phyloP scores from a whole-genome alignment of 805 yeast genomes.

The Saturnispora dispora region DNA sequence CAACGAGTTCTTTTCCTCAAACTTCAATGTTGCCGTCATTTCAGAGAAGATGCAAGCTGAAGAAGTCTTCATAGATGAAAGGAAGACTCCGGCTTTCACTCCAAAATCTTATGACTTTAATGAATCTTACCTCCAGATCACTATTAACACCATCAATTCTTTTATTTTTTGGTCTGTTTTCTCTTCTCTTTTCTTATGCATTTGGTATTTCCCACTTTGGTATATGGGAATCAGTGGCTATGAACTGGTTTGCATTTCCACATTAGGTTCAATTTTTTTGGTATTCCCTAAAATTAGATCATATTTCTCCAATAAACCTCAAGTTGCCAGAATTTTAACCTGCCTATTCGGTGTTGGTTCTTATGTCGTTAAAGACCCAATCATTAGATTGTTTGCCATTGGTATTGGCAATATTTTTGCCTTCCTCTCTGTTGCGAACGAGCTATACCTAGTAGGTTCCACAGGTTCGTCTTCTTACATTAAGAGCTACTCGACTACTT shows the following conservation, averaged over 20 bases:
- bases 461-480: slow-evolving; percentile 20
- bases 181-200: slow-evolving; percentile 73
- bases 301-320: slow-evolving; percentile 38
- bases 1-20: slow-evolving; percentile 21
- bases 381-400: slow-evolving; percentile 52
- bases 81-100: slow-evolving; percentile 8
- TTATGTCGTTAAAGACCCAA: slow-evolving; percentile 60
- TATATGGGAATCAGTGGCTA: slow-evolving; percentile 95
- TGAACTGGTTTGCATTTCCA: slow-evolving; percentile 58
- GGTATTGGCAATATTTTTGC: slow-evolving; percentile 62
- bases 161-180: slow-evolving; percentile 78
- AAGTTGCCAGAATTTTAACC: slow-evolving; percentile 43
- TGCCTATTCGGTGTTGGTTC: slow-evolving; percentile 69
- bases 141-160: slow-evolving; percentile 49
- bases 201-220: slow-evolving; percentile 98
- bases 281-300: slow-evolving; percentile 27
- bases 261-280: slow-evolving; percentile 41
- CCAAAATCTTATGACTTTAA: slow-evolving; percentile 18
- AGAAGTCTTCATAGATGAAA: neutral
- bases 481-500: slow-evolving; percentile 43
- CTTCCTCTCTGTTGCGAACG: slow-evolving; percentile 48
- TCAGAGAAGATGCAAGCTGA: neutral
- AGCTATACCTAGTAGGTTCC: slow-evolving; percentile 35
- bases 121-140: slow-evolving; percentile 29
- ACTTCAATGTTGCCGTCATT: slow-evolving; percentile 15